Evolutionary conservation across 495 filamentous ascomycete genomes (phyloP).

Genomic region (Xanthoparmelia taractica): DNA sequence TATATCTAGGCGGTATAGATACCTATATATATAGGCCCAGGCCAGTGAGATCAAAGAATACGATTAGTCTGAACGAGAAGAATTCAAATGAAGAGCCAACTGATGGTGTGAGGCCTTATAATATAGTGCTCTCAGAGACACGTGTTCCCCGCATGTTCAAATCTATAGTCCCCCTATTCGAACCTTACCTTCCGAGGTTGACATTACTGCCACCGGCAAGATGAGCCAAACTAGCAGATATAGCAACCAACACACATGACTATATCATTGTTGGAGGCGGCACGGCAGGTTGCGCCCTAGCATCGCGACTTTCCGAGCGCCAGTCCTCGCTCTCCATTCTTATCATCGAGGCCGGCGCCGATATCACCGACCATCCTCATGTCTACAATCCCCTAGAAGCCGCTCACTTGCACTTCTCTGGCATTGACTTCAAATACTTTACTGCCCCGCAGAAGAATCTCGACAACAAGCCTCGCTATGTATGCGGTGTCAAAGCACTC

Average conservation of each 20-base stretch:
- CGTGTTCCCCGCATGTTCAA: no score
- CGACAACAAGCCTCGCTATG: conserved; percentile 31
- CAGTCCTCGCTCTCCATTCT: conserved; percentile 24
- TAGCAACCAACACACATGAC: conserved; percentile 11
- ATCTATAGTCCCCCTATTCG: no score
- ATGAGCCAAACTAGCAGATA: no score
- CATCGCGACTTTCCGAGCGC: conserved; percentile 23
- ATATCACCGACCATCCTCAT: conserved; percentile 25
- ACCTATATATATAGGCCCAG: no score
- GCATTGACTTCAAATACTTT: conserved; percentile 33
- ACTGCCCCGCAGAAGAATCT: conserved; percentile 33
- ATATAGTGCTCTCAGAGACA: no score
- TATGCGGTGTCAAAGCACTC: conserved; percentile 37
- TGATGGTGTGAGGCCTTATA: no score
- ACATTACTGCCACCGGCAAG: no score
- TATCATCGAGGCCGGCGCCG: conserved; percentile 32
- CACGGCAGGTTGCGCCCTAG: conserved; percentile 29
- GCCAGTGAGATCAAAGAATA: no score
- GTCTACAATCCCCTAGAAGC: conserved; percentile 22
- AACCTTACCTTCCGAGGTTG: no score
- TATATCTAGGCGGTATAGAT: no score
- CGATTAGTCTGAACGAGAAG: no score
- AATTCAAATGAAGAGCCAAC: no score
- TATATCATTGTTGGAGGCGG: conserved; percentile 33
- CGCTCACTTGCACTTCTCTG: conserved; percentile 1